Conservation (phyloP, 371 early-diverging fungal species). For the Modicella reniformis region DNA sequence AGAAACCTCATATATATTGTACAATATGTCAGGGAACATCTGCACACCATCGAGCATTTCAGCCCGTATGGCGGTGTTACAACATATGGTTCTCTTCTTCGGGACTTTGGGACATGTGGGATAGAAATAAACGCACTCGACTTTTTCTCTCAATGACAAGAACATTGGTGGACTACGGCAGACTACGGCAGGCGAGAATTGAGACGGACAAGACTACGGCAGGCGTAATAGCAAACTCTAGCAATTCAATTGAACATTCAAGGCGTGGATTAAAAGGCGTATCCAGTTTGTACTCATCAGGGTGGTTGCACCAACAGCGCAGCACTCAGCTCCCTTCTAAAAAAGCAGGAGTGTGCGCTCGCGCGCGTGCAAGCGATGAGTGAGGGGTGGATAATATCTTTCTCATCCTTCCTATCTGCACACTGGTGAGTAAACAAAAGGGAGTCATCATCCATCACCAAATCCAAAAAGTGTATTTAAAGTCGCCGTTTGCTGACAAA, state of each 20-base stretch:
- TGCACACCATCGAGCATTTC: no score
- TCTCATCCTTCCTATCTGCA: background rate
- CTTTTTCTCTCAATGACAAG: no score
- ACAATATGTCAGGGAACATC: no score
- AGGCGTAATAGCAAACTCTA: conserved; percentile 6
- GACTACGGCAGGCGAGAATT: background rate
- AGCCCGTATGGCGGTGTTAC: no score
- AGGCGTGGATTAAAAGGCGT: background rate
- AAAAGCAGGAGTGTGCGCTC: no score
- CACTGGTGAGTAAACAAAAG: conserved; percentile 10
- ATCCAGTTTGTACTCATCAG: no score
- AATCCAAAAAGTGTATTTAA: background rate
- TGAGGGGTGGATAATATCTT: background rate
- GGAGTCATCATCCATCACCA: conserved; percentile 2
- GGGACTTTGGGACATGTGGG: conserved; percentile 11
- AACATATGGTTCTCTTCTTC: no score
- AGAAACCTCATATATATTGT: no score
- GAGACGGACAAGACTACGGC: no score
- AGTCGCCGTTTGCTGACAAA: conserved; percentile 5
- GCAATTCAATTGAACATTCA: background rate
- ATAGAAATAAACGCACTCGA: background rate
- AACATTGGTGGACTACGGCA: no score
- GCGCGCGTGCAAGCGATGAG: background rate
- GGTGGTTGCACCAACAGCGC: conserved; percentile 12
- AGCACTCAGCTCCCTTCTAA: background rate